Evolutionary conservation across 352 stramenopile species (phyloP).

Genomic region (Stramenopiles sp.): DNA sequence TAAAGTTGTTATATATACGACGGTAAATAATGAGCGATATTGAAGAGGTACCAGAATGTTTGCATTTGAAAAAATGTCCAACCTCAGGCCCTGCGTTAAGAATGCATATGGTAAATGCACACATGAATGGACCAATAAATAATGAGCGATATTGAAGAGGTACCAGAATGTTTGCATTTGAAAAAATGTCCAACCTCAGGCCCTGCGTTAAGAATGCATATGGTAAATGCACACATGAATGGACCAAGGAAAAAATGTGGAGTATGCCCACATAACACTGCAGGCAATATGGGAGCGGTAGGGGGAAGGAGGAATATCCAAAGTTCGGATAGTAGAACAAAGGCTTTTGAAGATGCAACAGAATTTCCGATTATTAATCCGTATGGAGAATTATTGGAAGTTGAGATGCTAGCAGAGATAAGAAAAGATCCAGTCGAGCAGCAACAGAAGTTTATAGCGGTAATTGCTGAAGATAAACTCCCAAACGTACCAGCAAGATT

Average conservation of each 20-base stretch:
- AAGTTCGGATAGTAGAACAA: too few relatives aligned
- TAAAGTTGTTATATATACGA: too few relatives aligned
- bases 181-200: neutral
- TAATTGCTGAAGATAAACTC: neutral
- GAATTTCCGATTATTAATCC: neutral
- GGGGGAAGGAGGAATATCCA: too few relatives aligned
- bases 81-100: too few relatives aligned
- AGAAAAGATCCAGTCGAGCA: neutral
- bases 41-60: too few relatives aligned
- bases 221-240: neutral
- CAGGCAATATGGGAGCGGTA: neutral
- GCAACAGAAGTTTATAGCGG: neutral
- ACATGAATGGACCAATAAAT: neutral
- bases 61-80: too few relatives aligned
- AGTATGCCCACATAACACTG: neutral
- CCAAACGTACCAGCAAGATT: neutral
- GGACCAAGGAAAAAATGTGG: neutral
- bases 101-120: too few relatives aligned
- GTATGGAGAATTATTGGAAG: neutral
- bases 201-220: neutral
- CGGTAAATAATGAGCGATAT: too few relatives aligned
- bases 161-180: neutral
- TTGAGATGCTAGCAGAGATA: neutral
- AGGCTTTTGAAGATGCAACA: neutral
- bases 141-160: neutral